Conservation (phyloP, 768 basidiomycete genomes). For the Lactifluus piperatus region DNA sequence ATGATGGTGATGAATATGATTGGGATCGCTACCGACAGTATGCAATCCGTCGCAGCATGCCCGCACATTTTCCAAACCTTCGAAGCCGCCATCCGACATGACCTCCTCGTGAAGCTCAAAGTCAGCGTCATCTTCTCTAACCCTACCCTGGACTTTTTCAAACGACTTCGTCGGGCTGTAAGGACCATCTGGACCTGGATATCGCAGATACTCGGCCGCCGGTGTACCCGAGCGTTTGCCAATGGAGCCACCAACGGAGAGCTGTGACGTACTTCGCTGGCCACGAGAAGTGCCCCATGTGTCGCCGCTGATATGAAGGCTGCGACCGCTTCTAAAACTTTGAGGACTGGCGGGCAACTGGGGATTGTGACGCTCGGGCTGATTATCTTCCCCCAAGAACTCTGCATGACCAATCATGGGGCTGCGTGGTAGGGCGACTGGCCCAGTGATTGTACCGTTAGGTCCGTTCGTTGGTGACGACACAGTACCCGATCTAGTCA, state of each 20-base stretch:
- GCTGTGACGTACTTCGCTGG: slow-evolving; percentile 68
- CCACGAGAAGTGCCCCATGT: slow-evolving; percentile 69
- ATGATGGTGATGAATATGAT: slow-evolving; percentile 48
- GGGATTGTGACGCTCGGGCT: slow-evolving; percentile 42
- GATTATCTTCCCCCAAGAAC: slow-evolving; percentile 29
- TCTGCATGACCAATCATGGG: slow-evolving; percentile 27
- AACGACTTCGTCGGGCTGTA: slow-evolving; percentile 63
- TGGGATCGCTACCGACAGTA: slow-evolving; percentile 61
- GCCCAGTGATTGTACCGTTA: background rate
- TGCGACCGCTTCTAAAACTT: slow-evolving; percentile 65
- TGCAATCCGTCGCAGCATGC: slow-evolving; percentile 86
- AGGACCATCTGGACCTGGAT: slow-evolving; percentile 66
- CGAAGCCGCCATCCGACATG: slow-evolving; percentile 71
- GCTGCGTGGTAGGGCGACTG: slow-evolving; percentile 22
- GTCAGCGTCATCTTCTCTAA: slow-evolving; percentile 53
- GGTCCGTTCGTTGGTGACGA: slow-evolving; percentile 22
- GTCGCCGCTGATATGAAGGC: slow-evolving; percentile 45
- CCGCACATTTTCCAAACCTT: slow-evolving; percentile 91
- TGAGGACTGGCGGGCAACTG: slow-evolving; percentile 50
- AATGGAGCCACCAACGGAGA: slow-evolving; percentile 64
- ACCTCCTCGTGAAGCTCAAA: slow-evolving; percentile 77
- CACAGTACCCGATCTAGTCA: slow-evolving; percentile 54
- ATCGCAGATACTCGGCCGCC: slow-evolving; percentile 83
- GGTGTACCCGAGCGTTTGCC: slow-evolving; percentile 87
- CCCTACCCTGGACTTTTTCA: slow-evolving; percentile 29